These are phyloP conservation scores for Irpex sp. DNA, from an alignment of 1,284 basidiomycete genomes.

Conservation along the genomic window DNA sequence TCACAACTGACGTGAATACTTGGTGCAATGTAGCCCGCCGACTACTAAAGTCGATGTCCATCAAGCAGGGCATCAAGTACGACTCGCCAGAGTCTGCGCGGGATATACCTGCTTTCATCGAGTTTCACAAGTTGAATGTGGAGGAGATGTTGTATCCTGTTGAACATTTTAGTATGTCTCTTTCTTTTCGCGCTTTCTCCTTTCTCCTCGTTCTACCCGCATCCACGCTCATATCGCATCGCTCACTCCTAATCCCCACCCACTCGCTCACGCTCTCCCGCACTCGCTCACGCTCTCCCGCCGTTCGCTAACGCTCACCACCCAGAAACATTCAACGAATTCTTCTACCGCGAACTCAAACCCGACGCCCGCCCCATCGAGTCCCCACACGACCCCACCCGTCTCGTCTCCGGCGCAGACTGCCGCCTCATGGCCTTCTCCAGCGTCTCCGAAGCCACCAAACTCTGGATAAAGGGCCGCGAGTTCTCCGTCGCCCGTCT, in stretches of 20 bases:
- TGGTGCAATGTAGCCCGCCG: constrained; percentile 48
- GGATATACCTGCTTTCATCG: constrained; percentile 87
- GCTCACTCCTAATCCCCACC: too few relatives aligned
- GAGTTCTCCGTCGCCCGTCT: constrained; percentile 83
- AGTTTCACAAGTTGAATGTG: constrained; percentile 85
- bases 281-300: background rate
- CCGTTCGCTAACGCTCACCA: background rate
- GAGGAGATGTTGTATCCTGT: constrained; percentile 84
- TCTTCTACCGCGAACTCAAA: constrained; percentile 91
- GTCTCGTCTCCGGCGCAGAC: constrained; percentile 88
- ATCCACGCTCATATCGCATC: too few relatives aligned
- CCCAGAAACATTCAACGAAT: constrained; percentile 84
- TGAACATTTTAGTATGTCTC: constrained; percentile 72
- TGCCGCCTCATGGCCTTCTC: constrained; percentile 94
- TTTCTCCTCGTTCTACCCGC: too few relatives aligned
- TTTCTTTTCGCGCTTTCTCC: background rate
- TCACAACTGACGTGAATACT: background rate
- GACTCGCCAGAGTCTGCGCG: constrained; percentile 81
- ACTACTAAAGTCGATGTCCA: constrained; percentile 84
- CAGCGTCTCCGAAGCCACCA: constrained; percentile 80
- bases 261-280: too few relatives aligned
- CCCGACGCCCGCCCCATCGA: constrained; percentile 78
- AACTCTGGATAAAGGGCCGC: constrained; percentile 96
- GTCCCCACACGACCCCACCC: constrained; percentile 65
- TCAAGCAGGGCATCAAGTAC: constrained; percentile 95